Base-by-base conservation (phyloP, 2,329 filamentous ascomycete genomes). In the Curvularia lunata region DNA sequence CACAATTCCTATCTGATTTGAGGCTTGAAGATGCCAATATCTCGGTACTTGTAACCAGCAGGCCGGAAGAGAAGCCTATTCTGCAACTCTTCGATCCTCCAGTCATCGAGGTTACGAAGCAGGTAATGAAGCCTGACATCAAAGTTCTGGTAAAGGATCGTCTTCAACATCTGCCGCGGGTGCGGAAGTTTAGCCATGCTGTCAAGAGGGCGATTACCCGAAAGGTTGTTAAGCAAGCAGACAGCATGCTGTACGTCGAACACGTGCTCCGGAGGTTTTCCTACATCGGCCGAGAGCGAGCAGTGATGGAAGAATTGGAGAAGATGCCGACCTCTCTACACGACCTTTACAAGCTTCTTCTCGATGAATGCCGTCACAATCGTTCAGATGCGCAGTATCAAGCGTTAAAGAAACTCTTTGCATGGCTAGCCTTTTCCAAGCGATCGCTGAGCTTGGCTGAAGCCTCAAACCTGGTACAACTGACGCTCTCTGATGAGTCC, bases 161-260 rank as follows among this genome's bases (percentile, higher is more conserved):
- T 34, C 32, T 54, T 1, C 43, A 21, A 1, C 28, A 34, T 8
- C 50, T 52, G 18, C 41, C 50, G 7, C 50, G 50, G 3, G n/a
- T 52, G n/a, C 30, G 50, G 4, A 52, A 52, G 5, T 74, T 78
- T 16, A 63, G 62, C n/a, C 48, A 58, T 62, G 27, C 65, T 68
- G 10, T 73, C 69, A 47, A 71, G 71, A 8, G 69, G 69, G 41
- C 67, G 8, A 68, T 79, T 12, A 62, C 65, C 0, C 64, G 73
- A 5, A 75, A 64, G 12, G 58, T 78, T 0, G 61, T 70, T 12
- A 63, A 70, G 1, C 56, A 58, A 9, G 71, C 76, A 1, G 75
- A 77, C 6, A 73, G 74, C 21, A 70, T 79, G 62, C 65, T 78
- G 0, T 79, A 78, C 30, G 71, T 72, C 0, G 71, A 78, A 23